Evolutionary conservation across 2,329 filamentous ascomycete species (phyloP).

Genomic region (Metarhizium robertsii): DNA sequence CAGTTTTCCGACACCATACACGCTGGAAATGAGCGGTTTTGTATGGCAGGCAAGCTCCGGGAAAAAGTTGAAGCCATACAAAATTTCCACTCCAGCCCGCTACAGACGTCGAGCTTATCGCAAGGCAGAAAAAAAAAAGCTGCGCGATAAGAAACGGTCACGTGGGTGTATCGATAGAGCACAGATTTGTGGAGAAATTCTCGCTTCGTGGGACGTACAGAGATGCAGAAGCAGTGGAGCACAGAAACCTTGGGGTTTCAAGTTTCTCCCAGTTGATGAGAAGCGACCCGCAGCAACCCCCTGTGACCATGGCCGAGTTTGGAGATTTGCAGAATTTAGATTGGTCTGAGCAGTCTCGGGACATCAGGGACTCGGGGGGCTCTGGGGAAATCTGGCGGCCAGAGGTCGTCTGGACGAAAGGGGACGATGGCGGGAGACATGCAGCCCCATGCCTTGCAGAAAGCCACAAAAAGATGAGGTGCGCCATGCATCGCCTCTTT

Average conservation of each 20-base stretch:
- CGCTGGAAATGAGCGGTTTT: background rate
- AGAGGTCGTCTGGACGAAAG: background rate
- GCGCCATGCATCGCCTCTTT: background rate
- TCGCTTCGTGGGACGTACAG: too few relatives aligned
- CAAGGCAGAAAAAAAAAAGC: slow-evolving; percentile 20
- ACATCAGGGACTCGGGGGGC: background rate
- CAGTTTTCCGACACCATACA: background rate
- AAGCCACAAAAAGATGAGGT: background rate
- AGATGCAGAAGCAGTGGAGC: background rate
- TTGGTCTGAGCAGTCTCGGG: background rate
- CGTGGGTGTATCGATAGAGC: slow-evolving; percentile 18
- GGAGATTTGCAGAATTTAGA: background rate
- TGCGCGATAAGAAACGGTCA: slow-evolving; percentile 15
- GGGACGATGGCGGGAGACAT: background rate
- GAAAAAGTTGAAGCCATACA: slow-evolving; percentile 19
- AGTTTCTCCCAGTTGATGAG: background rate
- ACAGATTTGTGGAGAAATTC: background rate
- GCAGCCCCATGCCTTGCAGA: background rate
- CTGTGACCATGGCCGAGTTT: background rate
- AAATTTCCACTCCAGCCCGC: slow-evolving; percentile 9
- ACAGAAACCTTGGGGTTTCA: background rate
- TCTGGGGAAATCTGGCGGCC: background rate
- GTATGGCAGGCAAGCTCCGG: slow-evolving; percentile 5
- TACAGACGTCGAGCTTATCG: slow-evolving; percentile 7
- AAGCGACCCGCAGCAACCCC: background rate